These are phyloP conservation scores for Geotrichum klebahnii DNA, from an alignment of 1,139 yeast genomes.

Conservation along the genomic window DNA sequence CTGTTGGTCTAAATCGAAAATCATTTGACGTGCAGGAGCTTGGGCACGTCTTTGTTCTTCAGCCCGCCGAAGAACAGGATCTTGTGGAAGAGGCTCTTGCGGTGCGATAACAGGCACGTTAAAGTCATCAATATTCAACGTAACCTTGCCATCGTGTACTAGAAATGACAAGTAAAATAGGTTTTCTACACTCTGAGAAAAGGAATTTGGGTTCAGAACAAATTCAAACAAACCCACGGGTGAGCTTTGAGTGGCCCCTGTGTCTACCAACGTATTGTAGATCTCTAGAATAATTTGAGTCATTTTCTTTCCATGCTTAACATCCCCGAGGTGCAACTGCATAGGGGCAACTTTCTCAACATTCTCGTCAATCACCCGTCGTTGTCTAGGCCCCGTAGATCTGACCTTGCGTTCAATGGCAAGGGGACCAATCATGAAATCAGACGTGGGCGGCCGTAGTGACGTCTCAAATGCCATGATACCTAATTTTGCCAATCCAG, in stretches of 20 bases:
- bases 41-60: slow-evolving; percentile 36
- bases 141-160: slow-evolving; percentile 64
- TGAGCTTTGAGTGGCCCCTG: slow-evolving; percentile 30
- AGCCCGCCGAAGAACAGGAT: slow-evolving; percentile 28
- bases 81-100: slow-evolving; percentile 31
- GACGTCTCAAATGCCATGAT: slow-evolving; percentile 49
- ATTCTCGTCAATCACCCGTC: slow-evolving; percentile 28
- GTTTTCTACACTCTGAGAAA: slow-evolving; percentile 76
- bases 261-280: slow-evolving; percentile 21
- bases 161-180: slow-evolving; percentile 77
- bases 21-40: slow-evolving; percentile 52
- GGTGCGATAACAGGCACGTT: slow-evolving; percentile 48
- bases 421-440: slow-evolving; percentile 69
- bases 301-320: slow-evolving; percentile 26
- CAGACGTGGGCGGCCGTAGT: slow-evolving; percentile 48
- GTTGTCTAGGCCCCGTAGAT: slow-evolving; percentile 17
- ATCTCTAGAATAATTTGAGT: slow-evolving; percentile 39
- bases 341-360: slow-evolving; percentile 50
- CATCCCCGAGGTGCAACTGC: slow-evolving; percentile 47
- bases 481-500: slow-evolving; percentile 45
- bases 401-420: slow-evolving; percentile 53
- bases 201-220: slow-evolving; percentile 70
- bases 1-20: slow-evolving; percentile 62
- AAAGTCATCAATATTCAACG: slow-evolving; percentile 45
- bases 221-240: slow-evolving; percentile 61